Base-by-base conservation (phyloP, 78 protist genomes). In the Dictyostelium firmibasis region DNA sequence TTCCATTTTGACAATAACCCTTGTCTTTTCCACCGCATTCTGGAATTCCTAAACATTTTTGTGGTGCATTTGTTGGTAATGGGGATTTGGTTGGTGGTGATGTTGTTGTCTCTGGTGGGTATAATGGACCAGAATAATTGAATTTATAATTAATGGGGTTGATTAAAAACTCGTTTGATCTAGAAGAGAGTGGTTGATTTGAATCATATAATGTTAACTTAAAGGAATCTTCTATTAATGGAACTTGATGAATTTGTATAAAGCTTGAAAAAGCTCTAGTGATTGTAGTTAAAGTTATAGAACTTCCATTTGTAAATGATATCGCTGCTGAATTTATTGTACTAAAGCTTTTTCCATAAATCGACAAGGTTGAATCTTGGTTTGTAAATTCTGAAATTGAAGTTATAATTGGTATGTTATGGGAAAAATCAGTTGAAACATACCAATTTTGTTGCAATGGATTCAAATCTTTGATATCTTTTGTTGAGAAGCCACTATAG, bases 11-110 rank as follows among this genome's bases (percentile, higher is more conserved):
- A 47, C 86, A 83, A 14, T 36, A 20, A n/a, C 86, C 86, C 13
- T 72, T n/a, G 23, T 36, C n/a, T 36, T 20, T 14, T n/a, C 78
- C 86, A 47, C 86, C 86, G 23, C 78, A 76, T 29, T 27, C 79
- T 72, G 79, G 79, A 23, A 33, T 29, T 33, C 79, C 79, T 72
- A 29, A 9, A 72, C 79, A 72, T 72, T 9, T 72, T 72, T 11
- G 79, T 11, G 47, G 79, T 31, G 79, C 44, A 13, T 72, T 72
- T 4, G 79, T 72, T 27, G 79, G 79, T 72, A 72, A 33, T 72
- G 79, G 79, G 27, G 79, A 16, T 36, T 36, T 23, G 4, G 29
- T 38, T 76, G 82, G 41, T 2, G 18, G n/a, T 31, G 18, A 9
- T 31, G 2, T 16, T 1, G 18, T 8, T 76, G 44, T 5, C 16